Conservation (phyloP, 768 basidiomycete genomes). For the Mycena kentingensis region DNA sequence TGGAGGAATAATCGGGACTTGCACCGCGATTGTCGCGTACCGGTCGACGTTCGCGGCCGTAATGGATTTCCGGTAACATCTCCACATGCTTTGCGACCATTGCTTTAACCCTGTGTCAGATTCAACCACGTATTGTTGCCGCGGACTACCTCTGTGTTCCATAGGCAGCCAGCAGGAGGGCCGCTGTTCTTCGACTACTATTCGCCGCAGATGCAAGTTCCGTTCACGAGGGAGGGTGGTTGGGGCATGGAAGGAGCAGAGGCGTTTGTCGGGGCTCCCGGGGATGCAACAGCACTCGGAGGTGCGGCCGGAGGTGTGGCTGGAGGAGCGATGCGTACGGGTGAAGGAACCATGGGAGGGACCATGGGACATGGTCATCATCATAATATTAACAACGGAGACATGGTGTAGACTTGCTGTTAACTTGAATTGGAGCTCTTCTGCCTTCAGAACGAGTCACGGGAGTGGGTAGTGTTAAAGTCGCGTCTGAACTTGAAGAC, state of each 20-base stretch:
- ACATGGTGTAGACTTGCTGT: too few relatives aligned
- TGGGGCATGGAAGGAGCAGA: constrained; percentile 43
- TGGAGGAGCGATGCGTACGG: not conserved
- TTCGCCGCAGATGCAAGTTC: constrained; percentile 35
- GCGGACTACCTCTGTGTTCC: constrained; percentile 48
- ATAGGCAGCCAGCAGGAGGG: constrained; percentile 31
- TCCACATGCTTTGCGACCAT: constrained; percentile 11
- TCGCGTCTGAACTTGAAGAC: too few relatives aligned
- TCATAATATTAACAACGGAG: not conserved
- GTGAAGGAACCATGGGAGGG: not conserved
- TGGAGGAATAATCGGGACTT: constrained; percentile 52
- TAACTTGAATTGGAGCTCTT: too few relatives aligned
- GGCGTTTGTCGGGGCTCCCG: constrained; percentile 42
- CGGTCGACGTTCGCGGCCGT: constrained; percentile 58
- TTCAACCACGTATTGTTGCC: constrained; percentile 63
- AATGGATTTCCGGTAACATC: constrained; percentile 43
- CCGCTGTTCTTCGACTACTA: constrained; percentile 39
- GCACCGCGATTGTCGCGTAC: constrained; percentile 52
- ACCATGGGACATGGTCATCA: too few relatives aligned
- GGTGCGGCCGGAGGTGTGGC: not conserved
- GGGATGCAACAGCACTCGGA: constrained; percentile 39
- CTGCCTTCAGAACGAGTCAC: not conserved
- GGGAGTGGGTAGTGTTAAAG: too few relatives aligned
- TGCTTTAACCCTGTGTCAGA: constrained; percentile 16
- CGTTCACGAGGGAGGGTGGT: constrained; percentile 48